These are phyloP conservation scores for Rosa lucieae DNA, from an alignment of 306 rosid species.

Conservation along the genomic window DNA sequence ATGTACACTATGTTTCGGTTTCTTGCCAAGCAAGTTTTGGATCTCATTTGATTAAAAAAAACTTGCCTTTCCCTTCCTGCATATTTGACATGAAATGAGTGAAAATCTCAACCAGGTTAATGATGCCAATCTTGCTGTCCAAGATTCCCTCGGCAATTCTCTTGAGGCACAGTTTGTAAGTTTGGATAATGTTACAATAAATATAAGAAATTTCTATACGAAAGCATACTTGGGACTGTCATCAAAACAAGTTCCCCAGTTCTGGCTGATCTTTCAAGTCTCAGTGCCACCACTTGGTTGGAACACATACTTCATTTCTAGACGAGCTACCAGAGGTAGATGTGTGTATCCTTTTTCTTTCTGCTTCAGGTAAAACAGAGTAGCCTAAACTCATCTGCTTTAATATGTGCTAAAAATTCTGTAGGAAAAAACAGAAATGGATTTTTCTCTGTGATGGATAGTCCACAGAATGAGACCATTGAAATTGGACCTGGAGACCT, in stretches of 20 bases:
- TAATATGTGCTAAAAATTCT: background rate
- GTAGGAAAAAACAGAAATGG: constrained; percentile 38
- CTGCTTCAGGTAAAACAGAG: background rate
- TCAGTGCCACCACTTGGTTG: constrained; percentile 88
- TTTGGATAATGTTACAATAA: constrained; percentile 52
- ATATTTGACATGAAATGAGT: background rate
- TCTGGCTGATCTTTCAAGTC: constrained; percentile 77
- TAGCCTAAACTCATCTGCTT: background rate
- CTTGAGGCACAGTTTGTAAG: constrained; percentile 55
- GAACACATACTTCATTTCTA: constrained; percentile 78
- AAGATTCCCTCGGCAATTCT: constrained; percentile 64
- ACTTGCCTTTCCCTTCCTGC: background rate
- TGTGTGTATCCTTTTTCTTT: background rate
- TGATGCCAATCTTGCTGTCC: constrained; percentile 57
- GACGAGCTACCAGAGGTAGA: constrained; percentile 42
- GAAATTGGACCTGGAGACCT: constrained; percentile 75
- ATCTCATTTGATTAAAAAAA: background rate
- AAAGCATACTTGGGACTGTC: constrained; percentile 65
- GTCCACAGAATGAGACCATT: constrained; percentile 33
- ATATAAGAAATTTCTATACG: constrained; percentile 58
- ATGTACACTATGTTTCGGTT: background rate
- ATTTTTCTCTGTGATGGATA: constrained; percentile 18
- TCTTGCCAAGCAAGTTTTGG: background rate
- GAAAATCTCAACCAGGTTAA: constrained; percentile 52
- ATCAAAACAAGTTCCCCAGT: constrained; percentile 54